A percentile compares a stretch with the other conserved stretches of the same genome.
Evolutionary conservation across 2,329 filamentous ascomycete genomes (phyloP).

Genomic region (Hansfordia pulvinata): DNA sequence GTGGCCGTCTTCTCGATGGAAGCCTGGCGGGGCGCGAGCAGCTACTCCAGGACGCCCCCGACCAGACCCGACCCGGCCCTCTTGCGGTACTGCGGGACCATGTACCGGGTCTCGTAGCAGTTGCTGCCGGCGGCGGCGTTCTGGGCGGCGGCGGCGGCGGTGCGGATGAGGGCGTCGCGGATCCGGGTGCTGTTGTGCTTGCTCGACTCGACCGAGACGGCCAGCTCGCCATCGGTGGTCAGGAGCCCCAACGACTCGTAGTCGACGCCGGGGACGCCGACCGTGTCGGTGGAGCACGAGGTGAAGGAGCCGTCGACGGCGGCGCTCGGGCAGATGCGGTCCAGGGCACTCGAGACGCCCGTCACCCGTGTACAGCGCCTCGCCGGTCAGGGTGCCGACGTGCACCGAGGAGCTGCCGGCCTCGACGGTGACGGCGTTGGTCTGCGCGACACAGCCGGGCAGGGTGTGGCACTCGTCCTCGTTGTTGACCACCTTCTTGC

Average conservation of each 20-base stretch:
- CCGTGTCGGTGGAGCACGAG: constrained; percentile 3
- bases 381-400: constrained; percentile 4
- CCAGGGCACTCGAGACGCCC: constrained; percentile 3
- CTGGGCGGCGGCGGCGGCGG: constrained; percentile 2
- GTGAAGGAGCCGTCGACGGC: constrained; percentile 2
- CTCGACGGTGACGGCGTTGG: constrained; percentile 4
- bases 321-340: constrained; percentile 4
- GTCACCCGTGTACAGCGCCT: constrained; percentile 4
- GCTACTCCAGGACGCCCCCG: neutral
- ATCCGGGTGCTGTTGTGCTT: constrained; percentile 4
- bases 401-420: constrained; percentile 5
- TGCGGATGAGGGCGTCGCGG: constrained; percentile 3
- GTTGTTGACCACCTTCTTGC: constrained; percentile 4
- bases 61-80: neutral
- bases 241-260: constrained; percentile 1
- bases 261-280: constrained; percentile 2
- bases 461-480: constrained; percentile 4
- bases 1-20: constrained; percentile 2
- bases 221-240: constrained; percentile 2
- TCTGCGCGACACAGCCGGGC: constrained; percentile 3
- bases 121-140: constrained; percentile 14
- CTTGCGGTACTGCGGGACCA: constrained; percentile 7
- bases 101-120: constrained; percentile 11
- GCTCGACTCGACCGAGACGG: constrained; percentile 5
- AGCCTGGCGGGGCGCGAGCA: neutral